Conservation (phyloP, 768 basidiomycete genomes). For the Leccinum rimulosum region DNA sequence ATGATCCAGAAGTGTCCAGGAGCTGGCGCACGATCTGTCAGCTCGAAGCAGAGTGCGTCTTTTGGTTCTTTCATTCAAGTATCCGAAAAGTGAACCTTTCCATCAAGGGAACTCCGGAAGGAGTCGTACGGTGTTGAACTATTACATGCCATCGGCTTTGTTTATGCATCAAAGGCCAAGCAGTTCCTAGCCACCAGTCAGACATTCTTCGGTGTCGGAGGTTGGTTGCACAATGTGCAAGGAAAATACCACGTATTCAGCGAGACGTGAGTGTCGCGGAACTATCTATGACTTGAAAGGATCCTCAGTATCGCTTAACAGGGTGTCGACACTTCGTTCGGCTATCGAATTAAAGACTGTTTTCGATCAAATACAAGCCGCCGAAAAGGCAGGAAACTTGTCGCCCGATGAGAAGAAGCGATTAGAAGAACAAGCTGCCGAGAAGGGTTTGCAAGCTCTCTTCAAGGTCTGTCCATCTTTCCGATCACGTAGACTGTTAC, state of each 20-base stretch:
- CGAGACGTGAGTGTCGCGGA: constrained; percentile 66
- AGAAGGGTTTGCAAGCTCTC: constrained; percentile 86
- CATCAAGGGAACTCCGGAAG: constrained; percentile 71
- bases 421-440: constrained; percentile 89
- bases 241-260: constrained; percentile 93
- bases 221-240: constrained; percentile 91
- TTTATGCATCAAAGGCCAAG: constrained; percentile 79
- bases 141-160: constrained; percentile 82
- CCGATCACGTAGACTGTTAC: background rate
- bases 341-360: constrained; percentile 88
- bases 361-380: constrained; percentile 90
- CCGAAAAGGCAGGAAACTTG: constrained; percentile 81
- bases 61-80: background rate
- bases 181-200: constrained; percentile 74
- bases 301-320: constrained; percentile 27
- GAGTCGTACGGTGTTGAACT: constrained; percentile 89
- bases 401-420: constrained; percentile 75
- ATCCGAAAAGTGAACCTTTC: constrained; percentile 5
- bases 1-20: constrained; percentile 63
- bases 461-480: constrained; percentile 64
- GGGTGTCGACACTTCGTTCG: constrained; percentile 80
- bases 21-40: constrained; percentile 79
- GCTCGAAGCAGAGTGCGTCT: constrained; percentile 76
- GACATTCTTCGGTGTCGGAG: constrained; percentile 77
- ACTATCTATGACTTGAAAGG: background rate